A percentile compares a stretch with the other conserved stretches of the same genome.
phyloP scores from a whole-genome alignment of 768 basidiomycete species.

The Steccherinum ochraceum region DNA sequence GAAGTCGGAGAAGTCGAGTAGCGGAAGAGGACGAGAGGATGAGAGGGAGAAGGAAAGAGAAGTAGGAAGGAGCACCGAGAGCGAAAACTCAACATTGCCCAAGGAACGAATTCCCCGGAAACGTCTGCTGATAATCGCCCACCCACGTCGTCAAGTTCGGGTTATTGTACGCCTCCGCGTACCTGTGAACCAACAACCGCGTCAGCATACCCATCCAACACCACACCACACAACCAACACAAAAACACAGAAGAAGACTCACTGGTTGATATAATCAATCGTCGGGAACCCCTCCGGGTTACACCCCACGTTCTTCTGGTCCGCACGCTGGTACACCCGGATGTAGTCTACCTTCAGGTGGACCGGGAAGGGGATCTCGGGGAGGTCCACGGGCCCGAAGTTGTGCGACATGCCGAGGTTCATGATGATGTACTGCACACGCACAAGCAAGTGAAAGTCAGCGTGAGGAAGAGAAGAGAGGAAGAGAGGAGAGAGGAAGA shows the following conservation, averaged over 20 bases:
- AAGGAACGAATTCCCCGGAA: slow-evolving; percentile 62
- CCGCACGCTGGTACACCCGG: slow-evolving; percentile 79
- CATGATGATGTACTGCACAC: slow-evolving; percentile 65
- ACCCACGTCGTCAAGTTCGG: slow-evolving; percentile 75
- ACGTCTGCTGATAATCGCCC: slow-evolving; percentile 54
- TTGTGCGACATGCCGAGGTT: slow-evolving; percentile 83
- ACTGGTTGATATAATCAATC: slow-evolving; percentile 71
- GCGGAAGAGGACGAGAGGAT: too few species aligned
- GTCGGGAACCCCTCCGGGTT: slow-evolving; percentile 80
- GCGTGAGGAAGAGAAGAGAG: background rate
- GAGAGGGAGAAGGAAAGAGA: too few species aligned
- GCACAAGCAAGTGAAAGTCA: background rate
- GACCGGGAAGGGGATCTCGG: slow-evolving; percentile 63
- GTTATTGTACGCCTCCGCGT: slow-evolving; percentile 74
- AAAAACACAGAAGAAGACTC: slow-evolving; percentile 19
- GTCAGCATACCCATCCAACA: background rate
- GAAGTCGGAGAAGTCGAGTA: too few species aligned
- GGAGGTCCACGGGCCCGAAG: slow-evolving; percentile 71
- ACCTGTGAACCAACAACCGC: too few species aligned
- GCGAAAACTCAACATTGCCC: slow-evolving; percentile 47
- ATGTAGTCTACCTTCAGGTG: slow-evolving; percentile 82
- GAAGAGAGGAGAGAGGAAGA: background rate
- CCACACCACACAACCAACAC: background rate
- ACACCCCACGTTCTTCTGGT: slow-evolving; percentile 75
- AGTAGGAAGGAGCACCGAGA: too few species aligned